These are phyloP conservation scores for Lepidium campestre DNA, from an alignment of 441 rosid species.

Conservation along the genomic window DNA sequence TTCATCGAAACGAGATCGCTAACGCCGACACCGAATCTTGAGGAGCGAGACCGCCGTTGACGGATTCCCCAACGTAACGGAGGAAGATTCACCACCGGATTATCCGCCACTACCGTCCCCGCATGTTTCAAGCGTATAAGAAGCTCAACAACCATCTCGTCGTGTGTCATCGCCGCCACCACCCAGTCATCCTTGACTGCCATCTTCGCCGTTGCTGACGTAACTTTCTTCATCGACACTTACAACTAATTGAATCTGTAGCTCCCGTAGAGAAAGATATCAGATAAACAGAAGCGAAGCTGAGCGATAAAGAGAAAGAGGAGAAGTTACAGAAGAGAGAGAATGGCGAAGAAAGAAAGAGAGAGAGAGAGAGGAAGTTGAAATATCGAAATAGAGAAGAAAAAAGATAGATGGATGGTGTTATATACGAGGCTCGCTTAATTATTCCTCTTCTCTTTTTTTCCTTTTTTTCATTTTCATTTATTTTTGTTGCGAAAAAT, in stretches of 20 bases:
- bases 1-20: background rate
- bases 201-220: background rate
- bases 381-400: conserved; percentile 19
- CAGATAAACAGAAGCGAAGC: conserved; percentile 7
- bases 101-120: background rate
- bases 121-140: conserved; percentile 23
- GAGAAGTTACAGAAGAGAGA: conserved; percentile 19
- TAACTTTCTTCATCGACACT: conserved; percentile 16
- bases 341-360: background rate
- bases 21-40: conserved; percentile 21
- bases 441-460: conserved; percentile 17
- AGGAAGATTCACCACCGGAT: conserved; percentile 2
- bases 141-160: conserved; percentile 24
- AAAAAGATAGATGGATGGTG: conserved; percentile 14
- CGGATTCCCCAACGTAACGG: conserved; percentile 29
- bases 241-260: background rate
- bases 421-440: conserved; percentile 22
- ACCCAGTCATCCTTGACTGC: conserved; percentile 18
- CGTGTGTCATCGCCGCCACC: conserved; percentile 19
- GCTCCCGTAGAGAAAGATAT: background rate
- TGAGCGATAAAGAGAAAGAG: background rate
- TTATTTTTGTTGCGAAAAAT: background rate
- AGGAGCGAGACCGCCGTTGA: conserved; percentile 25
- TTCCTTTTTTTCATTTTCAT: background rate
- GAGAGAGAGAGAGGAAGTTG: conserved; percentile 22